A percentile compares a stretch with the other conserved stretches of the same genome.
phyloP scores from a whole-genome alignment of 1,284 basidiomycete genomes.

The Gomphus bonarii region DNA sequence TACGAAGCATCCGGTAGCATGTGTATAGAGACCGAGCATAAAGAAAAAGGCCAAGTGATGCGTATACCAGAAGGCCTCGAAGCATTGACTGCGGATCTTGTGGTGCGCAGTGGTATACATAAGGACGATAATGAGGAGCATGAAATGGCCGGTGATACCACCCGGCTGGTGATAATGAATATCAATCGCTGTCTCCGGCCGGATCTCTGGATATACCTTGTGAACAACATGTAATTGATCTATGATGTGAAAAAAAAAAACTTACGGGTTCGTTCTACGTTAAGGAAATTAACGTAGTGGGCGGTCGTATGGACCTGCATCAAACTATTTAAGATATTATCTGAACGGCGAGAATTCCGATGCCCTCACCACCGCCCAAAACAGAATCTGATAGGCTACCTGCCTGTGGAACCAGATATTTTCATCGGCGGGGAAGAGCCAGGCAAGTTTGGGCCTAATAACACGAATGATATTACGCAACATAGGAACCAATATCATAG shows the following conservation, averaged over 20 bases:
- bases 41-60: conserved; percentile 89
- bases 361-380: conserved; percentile 60
- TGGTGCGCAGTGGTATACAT: conserved; percentile 80
- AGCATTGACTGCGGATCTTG: conserved; percentile 76
- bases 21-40: conserved; percentile 78
- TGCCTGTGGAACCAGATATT: conserved; percentile 90
- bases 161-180: conserved; percentile 83
- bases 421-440: conserved; percentile 81
- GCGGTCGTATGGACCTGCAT: conserved; percentile 58
- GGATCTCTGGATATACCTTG: conserved; percentile 47
- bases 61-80: conserved; percentile 91
- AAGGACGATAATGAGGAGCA: conserved; percentile 80
- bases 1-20: conserved; percentile 89
- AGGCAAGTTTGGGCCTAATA: conserved; percentile 64
- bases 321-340: not conserved
- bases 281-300: conserved; percentile 88
- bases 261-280: conserved; percentile 67
- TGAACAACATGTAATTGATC: conserved; percentile 7
- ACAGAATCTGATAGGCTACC: conserved; percentile 83
- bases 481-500: conserved; percentile 77
- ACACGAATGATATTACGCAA: conserved; percentile 74
- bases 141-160: conserved; percentile 83
- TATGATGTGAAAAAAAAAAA: conserved; percentile 19
- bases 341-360: not conserved
- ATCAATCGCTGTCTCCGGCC: conserved; percentile 59